Percentiles rank a stretch among this genome's conserved stretches.
Conservation (phyloP, 352 stramenopile species). For the Peronospora destructor region DNA sequence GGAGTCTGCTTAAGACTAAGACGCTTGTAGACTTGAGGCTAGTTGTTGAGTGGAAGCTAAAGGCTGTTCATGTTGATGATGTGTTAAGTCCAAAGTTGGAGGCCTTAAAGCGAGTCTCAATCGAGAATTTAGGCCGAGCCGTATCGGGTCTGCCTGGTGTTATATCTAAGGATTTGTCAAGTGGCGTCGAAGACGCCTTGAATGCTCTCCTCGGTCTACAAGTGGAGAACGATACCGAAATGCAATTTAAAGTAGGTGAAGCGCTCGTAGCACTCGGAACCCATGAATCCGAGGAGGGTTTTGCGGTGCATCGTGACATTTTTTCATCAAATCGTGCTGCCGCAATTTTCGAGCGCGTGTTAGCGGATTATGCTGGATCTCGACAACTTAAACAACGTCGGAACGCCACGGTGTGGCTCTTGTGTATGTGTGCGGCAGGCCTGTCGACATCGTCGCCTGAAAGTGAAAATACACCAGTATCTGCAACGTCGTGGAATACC, state of each 20-base stretch:
- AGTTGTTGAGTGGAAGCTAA: slow-evolving; percentile 41
- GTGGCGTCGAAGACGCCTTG: slow-evolving; percentile 23
- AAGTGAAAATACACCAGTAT: background rate
- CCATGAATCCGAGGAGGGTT: slow-evolving; percentile 20
- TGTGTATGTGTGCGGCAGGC: slow-evolving; percentile 59
- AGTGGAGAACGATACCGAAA: slow-evolving; percentile 26
- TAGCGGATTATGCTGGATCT: slow-evolving; percentile 33
- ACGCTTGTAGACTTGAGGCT: slow-evolving; percentile 24
- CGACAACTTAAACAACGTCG: slow-evolving; percentile 40
- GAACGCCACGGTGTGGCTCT: slow-evolving; percentile 54
- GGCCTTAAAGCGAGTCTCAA: slow-evolving; percentile 32
- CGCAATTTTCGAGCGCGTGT: slow-evolving; percentile 35
- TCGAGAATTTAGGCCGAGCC: slow-evolving; percentile 35
- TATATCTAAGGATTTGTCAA: slow-evolving; percentile 13
- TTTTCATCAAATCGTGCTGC: slow-evolving; percentile 32
- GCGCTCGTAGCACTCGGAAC: slow-evolving; percentile 47
- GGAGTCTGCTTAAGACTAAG: slow-evolving; percentile 29
- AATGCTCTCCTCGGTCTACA: slow-evolving; percentile 23
- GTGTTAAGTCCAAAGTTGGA: slow-evolving; percentile 35
- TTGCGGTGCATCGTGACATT: slow-evolving; percentile 9
- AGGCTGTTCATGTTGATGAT: slow-evolving; percentile 35
- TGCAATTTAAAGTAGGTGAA: slow-evolving; percentile 53
- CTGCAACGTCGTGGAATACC: slow-evolving; percentile 27
- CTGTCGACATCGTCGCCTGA: slow-evolving; percentile 11
- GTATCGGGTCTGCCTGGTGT: slow-evolving; percentile 26